phyloP scores from a whole-genome alignment of 169 alveolate genomes.

The Plasmodium falciparum region DNA sequence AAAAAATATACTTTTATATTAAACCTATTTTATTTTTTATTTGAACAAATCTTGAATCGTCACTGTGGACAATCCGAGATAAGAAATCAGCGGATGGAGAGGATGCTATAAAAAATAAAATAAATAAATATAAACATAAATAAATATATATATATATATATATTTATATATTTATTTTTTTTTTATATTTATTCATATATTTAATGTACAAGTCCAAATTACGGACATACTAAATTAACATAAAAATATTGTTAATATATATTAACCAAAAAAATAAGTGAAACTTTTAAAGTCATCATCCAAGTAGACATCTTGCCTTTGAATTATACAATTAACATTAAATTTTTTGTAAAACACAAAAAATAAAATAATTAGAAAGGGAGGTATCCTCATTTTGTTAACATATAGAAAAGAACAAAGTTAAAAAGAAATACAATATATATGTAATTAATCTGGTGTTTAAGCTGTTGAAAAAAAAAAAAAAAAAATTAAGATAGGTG shows the following conservation, averaged over 20 bases:
- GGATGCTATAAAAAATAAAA: constrained; percentile 32
- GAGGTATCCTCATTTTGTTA: constrained; percentile 19
- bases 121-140: constrained; percentile 1
- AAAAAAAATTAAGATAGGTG: too few species aligned
- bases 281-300: constrained; percentile 74
- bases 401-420: constrained; percentile 2
- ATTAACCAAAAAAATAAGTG: constrained; percentile 66
- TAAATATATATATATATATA: not conserved
- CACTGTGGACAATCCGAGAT: constrained; percentile 67
- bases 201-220: not conserved
- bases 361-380: constrained; percentile 1
- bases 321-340: constrained; percentile 13
- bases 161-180: too few species aligned
- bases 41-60: constrained; percentile 47
- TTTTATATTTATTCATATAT: not conserved
- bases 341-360: constrained; percentile 35
- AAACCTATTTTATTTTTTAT: constrained; percentile 45
- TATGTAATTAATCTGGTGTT: not conserved
- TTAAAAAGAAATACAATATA: not conserved
- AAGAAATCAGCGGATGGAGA: constrained; percentile 71
- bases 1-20: not conserved
- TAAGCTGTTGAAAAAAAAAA: too few species aligned
- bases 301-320: constrained; percentile 53
- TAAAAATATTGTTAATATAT: not conserved
- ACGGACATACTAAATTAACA: not conserved